Base-by-base conservation (phyloP, 345 rosid genomes). In the Lepidium aucheri region DNA sequence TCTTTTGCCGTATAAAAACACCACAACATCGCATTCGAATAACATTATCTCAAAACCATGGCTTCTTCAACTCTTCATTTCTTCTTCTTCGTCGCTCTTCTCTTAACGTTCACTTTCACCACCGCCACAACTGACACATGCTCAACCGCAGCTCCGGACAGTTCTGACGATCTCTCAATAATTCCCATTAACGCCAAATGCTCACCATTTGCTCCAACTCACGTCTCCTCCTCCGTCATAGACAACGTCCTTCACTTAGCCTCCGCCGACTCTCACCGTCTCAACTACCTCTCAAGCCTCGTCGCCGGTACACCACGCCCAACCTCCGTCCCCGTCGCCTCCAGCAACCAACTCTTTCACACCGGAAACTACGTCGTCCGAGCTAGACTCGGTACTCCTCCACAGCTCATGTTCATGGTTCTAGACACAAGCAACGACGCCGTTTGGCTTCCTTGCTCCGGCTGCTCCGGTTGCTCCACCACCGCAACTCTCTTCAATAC, bases 401-500 rank as follows among this genome's bases (percentile, higher is more conserved):
- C 86, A 50, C 96, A 91, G 65, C 68, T 77, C 15, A 76, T 89
- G 88, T 81, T 76, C 71, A 89, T 89, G 98, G 95, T 91, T 32
- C 79, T 91, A 5, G 96, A 91, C 74, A 89, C 89, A 3, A 87
- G 98, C 59, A 79, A 73, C 62, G 90, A 91, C 64, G 83, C 63
- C 22, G 83, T 92, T 8, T 89, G 95, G 95, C 78, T 78, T 49
- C 96, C 96, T 0, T 89, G 98, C 74, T 70, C 87, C 45, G 85
- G 84, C 0, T 91, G 96, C 69, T 28, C 51, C 9, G 94, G 88
- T 1, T 91, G 95, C 78, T 81, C 95, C 43, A 24, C 75, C 39
- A 49, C 84, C 53, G 3, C 38, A n/a, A 3, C 59, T 13, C 69
- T 75, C 9, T 85, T 86, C 77, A 30, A 63, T 0, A 81, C 95